Evolutionary conservation across 2,329 filamentous ascomycete species (phyloP).

Genomic region (Pyrenochaeta sp.): DNA sequence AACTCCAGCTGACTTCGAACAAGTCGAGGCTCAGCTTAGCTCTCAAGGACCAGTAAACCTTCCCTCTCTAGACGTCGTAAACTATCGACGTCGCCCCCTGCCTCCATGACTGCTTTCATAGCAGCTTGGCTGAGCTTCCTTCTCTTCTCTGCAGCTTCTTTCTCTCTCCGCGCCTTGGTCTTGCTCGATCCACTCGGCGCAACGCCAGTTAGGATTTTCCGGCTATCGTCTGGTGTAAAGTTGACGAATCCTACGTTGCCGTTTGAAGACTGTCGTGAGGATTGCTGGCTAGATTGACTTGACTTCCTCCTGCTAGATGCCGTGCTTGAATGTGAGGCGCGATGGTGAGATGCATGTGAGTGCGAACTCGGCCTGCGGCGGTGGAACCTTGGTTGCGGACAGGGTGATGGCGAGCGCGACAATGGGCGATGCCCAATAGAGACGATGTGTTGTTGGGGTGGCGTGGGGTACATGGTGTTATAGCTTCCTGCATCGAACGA

Average conservation of each 20-base stretch:
- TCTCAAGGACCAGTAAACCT: constrained; percentile 45
- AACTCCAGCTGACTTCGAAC: constrained; percentile 5
- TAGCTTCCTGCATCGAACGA: constrained; percentile 27
- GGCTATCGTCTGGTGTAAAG: constrained; percentile 82
- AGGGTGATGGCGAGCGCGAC: constrained; percentile 36
- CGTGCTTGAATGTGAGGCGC: constrained; percentile 7
- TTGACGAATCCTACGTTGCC: constrained; percentile 80
- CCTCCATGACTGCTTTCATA: constrained; percentile 72
- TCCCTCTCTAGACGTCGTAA: constrained; percentile 55
- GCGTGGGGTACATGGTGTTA: constrained; percentile 24
- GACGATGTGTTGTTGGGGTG: constrained; percentile 22
- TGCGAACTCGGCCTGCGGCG: constrained; percentile 31
- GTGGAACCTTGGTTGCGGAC: constrained; percentile 37
- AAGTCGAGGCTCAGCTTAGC: constrained; percentile 12
- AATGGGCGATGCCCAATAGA: constrained; percentile 30
- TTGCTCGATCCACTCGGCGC: constrained; percentile 91
- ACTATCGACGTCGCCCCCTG: constrained; percentile 69
- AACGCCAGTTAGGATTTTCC: constrained; percentile 84
- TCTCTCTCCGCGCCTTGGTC: constrained; percentile 91
- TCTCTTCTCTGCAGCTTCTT: constrained; percentile 82
- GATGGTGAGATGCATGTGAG: constrained; percentile 8
- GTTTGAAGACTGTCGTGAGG: constrained; percentile 52
- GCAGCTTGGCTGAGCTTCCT: constrained; percentile 73
- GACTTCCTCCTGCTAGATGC: constrained; percentile 30
- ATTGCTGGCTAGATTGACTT: constrained; percentile 30